These are phyloP conservation scores for Inosperma sp. DNA, from an alignment of 768 basidiomycete species.

Conservation along the genomic window DNA sequence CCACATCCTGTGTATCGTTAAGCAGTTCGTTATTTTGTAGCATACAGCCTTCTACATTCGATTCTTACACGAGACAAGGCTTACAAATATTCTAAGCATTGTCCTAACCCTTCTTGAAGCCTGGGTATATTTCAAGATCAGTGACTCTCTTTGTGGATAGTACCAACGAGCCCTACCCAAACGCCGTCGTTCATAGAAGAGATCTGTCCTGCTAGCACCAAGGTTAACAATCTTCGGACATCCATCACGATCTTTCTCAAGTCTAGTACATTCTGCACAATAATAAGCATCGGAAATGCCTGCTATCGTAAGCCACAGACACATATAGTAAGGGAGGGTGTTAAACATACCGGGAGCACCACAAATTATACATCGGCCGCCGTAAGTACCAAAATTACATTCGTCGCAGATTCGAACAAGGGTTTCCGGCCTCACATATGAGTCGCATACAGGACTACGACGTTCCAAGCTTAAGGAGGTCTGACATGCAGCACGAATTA, in stretches of 20 bases:
- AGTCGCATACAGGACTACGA: constrained; percentile 92
- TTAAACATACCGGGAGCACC: constrained; percentile 73
- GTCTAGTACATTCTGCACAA: constrained; percentile 93
- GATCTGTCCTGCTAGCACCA: constrained; percentile 88
- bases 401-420: constrained; percentile 98
- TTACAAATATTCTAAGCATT: no score
- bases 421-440: constrained; percentile 97
- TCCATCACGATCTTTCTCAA: constrained; percentile 97
- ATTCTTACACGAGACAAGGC: no score
- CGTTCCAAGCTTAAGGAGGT: background rate
- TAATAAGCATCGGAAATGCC: constrained; percentile 99
- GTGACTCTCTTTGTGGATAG: background rate
- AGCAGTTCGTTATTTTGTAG: constrained; percentile 11
- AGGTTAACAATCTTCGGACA: constrained; percentile 98
- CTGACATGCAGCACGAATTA: background rate
- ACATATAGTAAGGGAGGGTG: background rate
- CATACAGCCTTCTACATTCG: no score
- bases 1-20: constrained; percentile 56
- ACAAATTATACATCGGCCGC: constrained; percentile 97
- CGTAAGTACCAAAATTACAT: constrained; percentile 98
- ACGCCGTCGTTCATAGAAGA: constrained; percentile 88
- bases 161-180: constrained; percentile 50
- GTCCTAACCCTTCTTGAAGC: constrained; percentile 63
- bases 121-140: constrained; percentile 29
- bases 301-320: no score